Conservation (phyloP, 768 basidiomycete species). For the Auriscalpium vulgare region DNA sequence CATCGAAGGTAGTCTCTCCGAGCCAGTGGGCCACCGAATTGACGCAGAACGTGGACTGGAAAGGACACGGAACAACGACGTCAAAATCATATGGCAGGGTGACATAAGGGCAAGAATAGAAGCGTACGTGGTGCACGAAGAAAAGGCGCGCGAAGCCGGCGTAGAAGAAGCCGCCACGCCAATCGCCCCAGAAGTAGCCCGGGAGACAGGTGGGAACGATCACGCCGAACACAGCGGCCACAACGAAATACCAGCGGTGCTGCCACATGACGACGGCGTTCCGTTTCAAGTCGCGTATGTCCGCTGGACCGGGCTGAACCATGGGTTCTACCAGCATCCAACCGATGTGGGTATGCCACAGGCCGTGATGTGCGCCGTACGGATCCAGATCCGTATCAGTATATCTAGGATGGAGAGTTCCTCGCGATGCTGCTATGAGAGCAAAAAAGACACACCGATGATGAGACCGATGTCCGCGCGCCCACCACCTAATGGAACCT, state of each 20-base stretch:
- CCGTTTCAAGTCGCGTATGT: constrained; percentile 39
- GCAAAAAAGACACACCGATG: constrained; percentile 25
- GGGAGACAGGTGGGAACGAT: constrained; percentile 39
- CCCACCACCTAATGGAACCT: constrained; percentile 53
- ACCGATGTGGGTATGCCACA: constrained; percentile 40
- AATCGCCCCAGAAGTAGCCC: constrained; percentile 46
- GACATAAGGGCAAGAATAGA: background rate
- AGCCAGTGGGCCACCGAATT: constrained; percentile 55
- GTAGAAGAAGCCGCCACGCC: constrained; percentile 44
- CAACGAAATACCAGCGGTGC: constrained; percentile 37
- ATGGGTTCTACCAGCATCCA: constrained; percentile 49
- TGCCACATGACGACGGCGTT: constrained; percentile 45
- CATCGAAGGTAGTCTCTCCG: constrained; percentile 46
- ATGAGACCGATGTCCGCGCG: constrained; percentile 45
- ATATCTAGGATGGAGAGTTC: constrained; percentile 11
- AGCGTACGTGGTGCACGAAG: constrained; percentile 44
- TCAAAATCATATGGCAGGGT: background rate
- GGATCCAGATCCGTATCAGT: constrained; percentile 55
- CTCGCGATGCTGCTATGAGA: background rate
- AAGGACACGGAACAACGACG: background rate
- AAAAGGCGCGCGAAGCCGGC: constrained; percentile 38
- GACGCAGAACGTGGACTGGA: constrained; percentile 45
- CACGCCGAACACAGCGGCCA: constrained; percentile 38
- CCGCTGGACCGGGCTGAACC: constrained; percentile 39
- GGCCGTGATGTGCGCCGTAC: constrained; percentile 45